Percentiles rank a stretch among this genome's conserved stretches.
phyloP scores from a whole-genome alignment of 2,329 filamentous ascomycete species.

The Lecanicillium sp. region DNA sequence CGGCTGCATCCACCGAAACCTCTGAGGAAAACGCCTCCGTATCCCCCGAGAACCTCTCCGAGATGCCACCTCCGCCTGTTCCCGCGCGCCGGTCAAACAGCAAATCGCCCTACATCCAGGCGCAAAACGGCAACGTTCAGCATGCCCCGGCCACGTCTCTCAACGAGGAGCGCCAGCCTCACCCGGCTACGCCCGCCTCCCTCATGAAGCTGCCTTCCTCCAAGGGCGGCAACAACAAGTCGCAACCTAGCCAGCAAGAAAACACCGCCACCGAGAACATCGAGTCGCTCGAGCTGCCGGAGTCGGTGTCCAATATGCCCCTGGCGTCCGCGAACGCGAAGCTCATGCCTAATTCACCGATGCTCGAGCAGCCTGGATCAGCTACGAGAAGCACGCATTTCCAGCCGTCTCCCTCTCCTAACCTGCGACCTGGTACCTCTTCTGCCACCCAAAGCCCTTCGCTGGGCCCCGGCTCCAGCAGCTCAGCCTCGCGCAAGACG shows the following conservation, averaged over 20 bases:
- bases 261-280: slow-evolving; percentile 43
- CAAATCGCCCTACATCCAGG: slow-evolving; percentile 59
- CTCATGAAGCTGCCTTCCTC: slow-evolving; percentile 68
- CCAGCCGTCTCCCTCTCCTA: slow-evolving; percentile 41
- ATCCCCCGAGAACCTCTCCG: slow-evolving; percentile 54
- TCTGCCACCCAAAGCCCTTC: slow-evolving; percentile 63
- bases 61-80: slow-evolving; percentile 61
- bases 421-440: slow-evolving; percentile 30
- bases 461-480: slow-evolving; percentile 43
- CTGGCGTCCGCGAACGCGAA: slow-evolving; percentile 32
- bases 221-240: slow-evolving; percentile 29
- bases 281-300: slow-evolving; percentile 61
- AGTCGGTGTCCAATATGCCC: slow-evolving; percentile 43
- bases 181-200: slow-evolving; percentile 79
- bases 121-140: slow-evolving; percentile 34
- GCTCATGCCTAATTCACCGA: slow-evolving; percentile 27
- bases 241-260: slow-evolving; percentile 26
- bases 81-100: slow-evolving; percentile 57
- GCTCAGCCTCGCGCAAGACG: slow-evolving; percentile 41
- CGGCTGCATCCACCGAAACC: slow-evolving; percentile 38
- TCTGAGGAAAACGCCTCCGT: slow-evolving; percentile 60
- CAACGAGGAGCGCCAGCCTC: slow-evolving; percentile 31
- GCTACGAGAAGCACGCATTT: slow-evolving; percentile 46
- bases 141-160: slow-evolving; percentile 2
- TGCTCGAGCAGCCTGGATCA: slow-evolving; percentile 24